Evolutionary conservation across 2,329 filamentous ascomycete genomes (phyloP).

Genomic region (Mariannaea sp.): DNA sequence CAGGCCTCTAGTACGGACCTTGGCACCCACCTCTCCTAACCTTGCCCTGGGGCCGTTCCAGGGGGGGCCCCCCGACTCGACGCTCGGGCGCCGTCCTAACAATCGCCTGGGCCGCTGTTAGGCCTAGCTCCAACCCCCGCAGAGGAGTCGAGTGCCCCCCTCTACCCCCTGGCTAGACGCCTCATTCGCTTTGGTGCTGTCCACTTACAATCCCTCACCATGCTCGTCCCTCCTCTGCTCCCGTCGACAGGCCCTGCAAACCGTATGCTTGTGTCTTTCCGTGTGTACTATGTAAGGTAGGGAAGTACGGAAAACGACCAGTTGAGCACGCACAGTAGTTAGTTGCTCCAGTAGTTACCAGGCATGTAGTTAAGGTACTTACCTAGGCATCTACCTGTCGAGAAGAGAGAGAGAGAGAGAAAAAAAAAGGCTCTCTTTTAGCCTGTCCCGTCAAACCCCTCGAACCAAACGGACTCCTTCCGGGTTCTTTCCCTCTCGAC

Average conservation of each 20-base stretch:
- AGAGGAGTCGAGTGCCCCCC: slow-evolving; percentile 35
- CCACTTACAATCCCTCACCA: slow-evolving; percentile 24
- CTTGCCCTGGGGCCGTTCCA: slow-evolving; percentile 26
- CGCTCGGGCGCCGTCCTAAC: slow-evolving; percentile 36
- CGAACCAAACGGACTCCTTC: not conserved
- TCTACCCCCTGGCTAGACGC: slow-evolving; percentile 30
- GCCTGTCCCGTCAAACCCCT: slow-evolving; percentile 8
- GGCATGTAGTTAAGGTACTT: no score
- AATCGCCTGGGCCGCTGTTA: slow-evolving; percentile 35
- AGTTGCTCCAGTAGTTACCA: no score
- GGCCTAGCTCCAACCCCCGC: slow-evolving; percentile 39
- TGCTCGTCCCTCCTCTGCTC: slow-evolving; percentile 30
- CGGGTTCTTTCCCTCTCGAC: slow-evolving; percentile 9
- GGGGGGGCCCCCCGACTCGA: slow-evolving; percentile 25
- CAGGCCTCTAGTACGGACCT: slow-evolving; percentile 8
- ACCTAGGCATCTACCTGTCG: no score
- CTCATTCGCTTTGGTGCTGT: slow-evolving; percentile 31
- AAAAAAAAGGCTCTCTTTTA: no score
- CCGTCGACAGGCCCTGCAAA: slow-evolving; percentile 4
- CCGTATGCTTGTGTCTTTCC: slow-evolving; percentile 7
- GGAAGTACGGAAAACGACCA: no score
- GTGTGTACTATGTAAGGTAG: not conserved
- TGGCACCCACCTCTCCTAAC: slow-evolving; percentile 25
- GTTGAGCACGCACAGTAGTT: no score
- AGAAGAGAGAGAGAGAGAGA: slow-evolving; percentile 11